Evolutionary conservation across 352 stramenopile species (phyloP).

Genomic region (Thalassiosira pacifica): DNA sequence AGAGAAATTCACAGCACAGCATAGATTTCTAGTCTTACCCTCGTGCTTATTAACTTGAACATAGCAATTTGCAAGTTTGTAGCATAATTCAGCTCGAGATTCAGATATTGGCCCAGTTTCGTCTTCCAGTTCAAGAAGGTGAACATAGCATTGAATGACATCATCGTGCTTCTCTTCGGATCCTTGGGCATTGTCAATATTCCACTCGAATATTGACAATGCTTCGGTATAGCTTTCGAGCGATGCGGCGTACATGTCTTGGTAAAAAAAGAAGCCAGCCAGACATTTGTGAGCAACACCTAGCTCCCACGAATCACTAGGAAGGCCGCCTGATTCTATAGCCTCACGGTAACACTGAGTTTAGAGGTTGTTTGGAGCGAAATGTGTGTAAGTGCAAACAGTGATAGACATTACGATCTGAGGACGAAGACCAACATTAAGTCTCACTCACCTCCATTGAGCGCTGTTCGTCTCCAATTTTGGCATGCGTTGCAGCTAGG

Average conservation of each 20-base stretch:
- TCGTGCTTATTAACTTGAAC: slow-evolving; percentile 63
- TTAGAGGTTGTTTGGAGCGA: slow-evolving; percentile 1
- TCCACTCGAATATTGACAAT: slow-evolving; percentile 72
- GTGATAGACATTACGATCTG: not conserved
- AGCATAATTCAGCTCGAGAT: slow-evolving; percentile 62
- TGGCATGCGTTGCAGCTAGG: slow-evolving; percentile 66
- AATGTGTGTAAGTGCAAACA: not conserved
- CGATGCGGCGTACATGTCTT: slow-evolving; percentile 56
- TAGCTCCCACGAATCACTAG: slow-evolving; percentile 70
- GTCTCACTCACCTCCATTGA: slow-evolving; percentile 67
- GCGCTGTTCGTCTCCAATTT: slow-evolving; percentile 59
- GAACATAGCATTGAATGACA: slow-evolving; percentile 67
- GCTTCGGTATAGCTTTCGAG: slow-evolving; percentile 68
- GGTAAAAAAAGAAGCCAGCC: slow-evolving; percentile 59
- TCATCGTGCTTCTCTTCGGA: slow-evolving; percentile 54
- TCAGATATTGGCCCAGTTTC: slow-evolving; percentile 69
- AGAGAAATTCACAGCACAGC: not conserved
- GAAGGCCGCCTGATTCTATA: slow-evolving; percentile 68
- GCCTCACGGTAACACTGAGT: slow-evolving; percentile 63
- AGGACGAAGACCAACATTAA: not conserved
- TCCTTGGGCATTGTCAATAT: slow-evolving; percentile 48
- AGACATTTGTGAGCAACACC: slow-evolving; percentile 72
- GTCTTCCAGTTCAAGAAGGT: slow-evolving; percentile 66
- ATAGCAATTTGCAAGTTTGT: slow-evolving; percentile 75
- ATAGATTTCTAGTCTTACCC: slow-evolving; percentile 37